Conservation (phyloP, 1,284 basidiomycete species). For the Malassezia obtusa region DNA sequence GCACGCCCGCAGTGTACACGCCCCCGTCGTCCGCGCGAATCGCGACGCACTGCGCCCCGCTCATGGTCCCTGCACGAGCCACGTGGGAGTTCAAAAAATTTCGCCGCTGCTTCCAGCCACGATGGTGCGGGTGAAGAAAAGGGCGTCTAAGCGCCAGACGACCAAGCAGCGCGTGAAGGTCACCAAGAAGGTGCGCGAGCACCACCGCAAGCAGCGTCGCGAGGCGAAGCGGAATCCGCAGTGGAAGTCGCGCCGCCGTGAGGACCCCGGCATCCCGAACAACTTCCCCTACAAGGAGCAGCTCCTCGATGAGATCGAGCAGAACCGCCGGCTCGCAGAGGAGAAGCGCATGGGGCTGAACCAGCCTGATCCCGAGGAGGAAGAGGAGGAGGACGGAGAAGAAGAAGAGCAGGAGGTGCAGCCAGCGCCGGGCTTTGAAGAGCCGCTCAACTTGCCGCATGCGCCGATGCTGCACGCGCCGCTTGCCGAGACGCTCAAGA, state of each 20-base stretch:
- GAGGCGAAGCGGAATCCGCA: slow-evolving; percentile 74
- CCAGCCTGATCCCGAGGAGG: neutral
- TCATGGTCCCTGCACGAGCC: neutral
- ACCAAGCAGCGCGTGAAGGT: slow-evolving; percentile 44
- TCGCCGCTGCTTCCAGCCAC: neutral
- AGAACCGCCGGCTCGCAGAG: slow-evolving; percentile 25
- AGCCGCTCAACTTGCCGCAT: slow-evolving; percentile 1
- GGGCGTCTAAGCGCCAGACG: slow-evolving; percentile 37
- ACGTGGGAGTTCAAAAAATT: slow-evolving; percentile 4
- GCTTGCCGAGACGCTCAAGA: slow-evolving; percentile 20
- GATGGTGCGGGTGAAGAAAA: slow-evolving; percentile 38
- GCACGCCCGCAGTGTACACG: neutral
- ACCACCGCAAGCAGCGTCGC: slow-evolving; percentile 51
- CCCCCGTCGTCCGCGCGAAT: neutral
- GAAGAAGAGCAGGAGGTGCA: slow-evolving; percentile 20
- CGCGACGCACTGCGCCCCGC: neutral
- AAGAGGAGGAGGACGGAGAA: slow-evolving; percentile 16
- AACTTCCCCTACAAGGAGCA: slow-evolving; percentile 95
- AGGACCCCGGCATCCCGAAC: slow-evolving; percentile 93
- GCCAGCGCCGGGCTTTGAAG: slow-evolving; percentile 4
- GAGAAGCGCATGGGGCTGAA: slow-evolving; percentile 20
- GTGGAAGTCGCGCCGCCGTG: slow-evolving; percentile 55
- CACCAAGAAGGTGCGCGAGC: slow-evolving; percentile 42
- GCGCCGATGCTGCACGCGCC: slow-evolving; percentile 18
- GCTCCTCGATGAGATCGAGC: slow-evolving; percentile 66